Base-by-base conservation (phyloP, 202 grass and related monocot genomes). In the Setaria viridis region DNA sequence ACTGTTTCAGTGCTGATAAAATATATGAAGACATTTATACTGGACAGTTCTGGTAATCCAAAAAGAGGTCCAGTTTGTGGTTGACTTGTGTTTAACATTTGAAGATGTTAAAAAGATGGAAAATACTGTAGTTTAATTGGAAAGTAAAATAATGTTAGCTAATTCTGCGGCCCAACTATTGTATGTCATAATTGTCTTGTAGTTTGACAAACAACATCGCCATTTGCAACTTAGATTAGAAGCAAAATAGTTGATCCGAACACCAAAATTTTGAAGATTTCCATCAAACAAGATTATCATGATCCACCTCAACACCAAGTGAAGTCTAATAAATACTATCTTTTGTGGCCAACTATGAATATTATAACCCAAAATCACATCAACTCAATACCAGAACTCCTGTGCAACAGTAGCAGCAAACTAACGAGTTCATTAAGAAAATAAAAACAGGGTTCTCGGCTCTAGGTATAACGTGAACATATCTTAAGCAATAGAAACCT, bases 331-430 rank as follows among this genome's bases (percentile, higher is more conserved):
- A 69, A 56, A 69, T 42, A 54, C 29, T 50, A n/a, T 79, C 62
- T 86, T 6, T 53, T 14, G 15, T 80, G 20, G 20, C 1, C 12
- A 21, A 58, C 19, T 76, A 76, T 41, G 5, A 76, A 58, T 76
- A 80, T 25, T 67, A 21, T 35, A 39, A 87, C 56, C 33, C 35
- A 12, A 30, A 75, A 81, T 87, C 49, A 62, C 33, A 45, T 56
- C 25, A 80, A 67, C 62, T 9, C 13, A 37, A 48, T 9, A 76
- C 12, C 19, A 71, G 48, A 79, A 76, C 14, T 67, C 16, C 11
- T 76, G 50, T 35, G 32, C 79, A 74, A 32, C 67, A 62, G 63
- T 62, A 77, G 51, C 62, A 62, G 43, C 70, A 78, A 78, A 78
- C 56, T 81, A 86, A 87, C 29, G 0, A 37, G 72, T 53, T 35